These are phyloP conservation scores for Mucor saturninus DNA, from an alignment of 371 early-diverging fungal genomes.

Conservation along the genomic window DNA sequence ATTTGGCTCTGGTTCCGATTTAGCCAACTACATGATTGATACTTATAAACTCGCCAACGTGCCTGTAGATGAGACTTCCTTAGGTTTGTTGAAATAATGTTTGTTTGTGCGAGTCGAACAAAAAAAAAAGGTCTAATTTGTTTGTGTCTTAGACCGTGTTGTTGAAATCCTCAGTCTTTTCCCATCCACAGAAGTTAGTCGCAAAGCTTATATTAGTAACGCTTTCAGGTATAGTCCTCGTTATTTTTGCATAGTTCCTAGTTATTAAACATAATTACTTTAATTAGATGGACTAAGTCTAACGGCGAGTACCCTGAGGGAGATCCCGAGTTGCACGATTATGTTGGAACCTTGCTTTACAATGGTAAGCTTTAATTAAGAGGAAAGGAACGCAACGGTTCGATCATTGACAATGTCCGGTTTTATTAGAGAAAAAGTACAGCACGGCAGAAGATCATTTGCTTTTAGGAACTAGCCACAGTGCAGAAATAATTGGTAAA, in stretches of 20 bases:
- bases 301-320: slow-evolving; percentile 67
- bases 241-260: too few relatives aligned
- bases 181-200: slow-evolving; percentile 44
- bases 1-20: slow-evolving; percentile 83
- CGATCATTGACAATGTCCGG: neutral
- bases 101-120: neutral
- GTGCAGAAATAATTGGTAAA: slow-evolving; percentile 73
- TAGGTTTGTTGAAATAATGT: slow-evolving; percentile 50
- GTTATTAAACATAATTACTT: neutral
- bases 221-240: slow-evolving; percentile 43
- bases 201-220: slow-evolving; percentile 49
- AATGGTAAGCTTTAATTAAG: slow-evolving; percentile 47
- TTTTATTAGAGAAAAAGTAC: slow-evolving; percentile 56
- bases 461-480: slow-evolving; percentile 77
- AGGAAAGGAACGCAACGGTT: neutral
- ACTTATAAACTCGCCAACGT: slow-evolving; percentile 73
- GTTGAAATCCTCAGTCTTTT: slow-evolving; percentile 58
- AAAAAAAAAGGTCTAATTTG: neutral
- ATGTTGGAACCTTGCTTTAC: slow-evolving; percentile 74
- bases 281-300: slow-evolving; percentile 72
- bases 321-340: slow-evolving; percentile 86
- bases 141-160: slow-evolving; percentile 54
- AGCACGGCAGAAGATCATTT: slow-evolving; percentile 77
- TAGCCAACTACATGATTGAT: slow-evolving; percentile 80
- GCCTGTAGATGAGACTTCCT: slow-evolving; percentile 73